Conservation (phyloP, 805 yeast species). For the Sungouiozyma intestinalis region DNA sequence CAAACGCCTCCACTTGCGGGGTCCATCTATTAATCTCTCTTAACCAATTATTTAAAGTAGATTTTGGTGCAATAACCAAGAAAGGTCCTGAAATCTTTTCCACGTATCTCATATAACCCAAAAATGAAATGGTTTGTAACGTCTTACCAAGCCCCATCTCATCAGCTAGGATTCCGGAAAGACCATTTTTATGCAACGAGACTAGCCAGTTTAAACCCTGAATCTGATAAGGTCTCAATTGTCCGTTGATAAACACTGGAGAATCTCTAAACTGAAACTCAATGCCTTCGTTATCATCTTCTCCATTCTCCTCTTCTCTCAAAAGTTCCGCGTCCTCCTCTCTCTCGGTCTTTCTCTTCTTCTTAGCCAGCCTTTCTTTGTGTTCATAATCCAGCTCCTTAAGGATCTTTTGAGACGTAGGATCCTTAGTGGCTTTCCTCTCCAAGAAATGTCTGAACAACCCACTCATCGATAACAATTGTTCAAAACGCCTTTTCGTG, state of each 20-base stretch:
- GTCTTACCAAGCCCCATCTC: constrained; percentile 85
- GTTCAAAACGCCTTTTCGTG: constrained; percentile 58
- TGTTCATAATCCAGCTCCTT: constrained; percentile 19
- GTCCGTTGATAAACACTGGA: constrained; percentile 63
- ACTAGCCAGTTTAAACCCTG: constrained; percentile 78
- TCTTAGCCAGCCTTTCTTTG: constrained; percentile 9
- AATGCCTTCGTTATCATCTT: constrained; percentile 12
- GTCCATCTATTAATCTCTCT: constrained; percentile 73
- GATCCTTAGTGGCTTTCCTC: constrained; percentile 52
- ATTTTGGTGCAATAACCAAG: constrained; percentile 67
- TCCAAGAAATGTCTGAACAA: constrained; percentile 61
- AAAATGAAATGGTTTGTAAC: constrained; percentile 64
- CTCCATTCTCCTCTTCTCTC: constrained; percentile 30
- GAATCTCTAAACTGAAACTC: constrained; percentile 60
- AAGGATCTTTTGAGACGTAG: constrained; percentile 44
- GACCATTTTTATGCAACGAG: constrained; percentile 54
- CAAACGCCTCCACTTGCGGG: constrained; percentile 62
- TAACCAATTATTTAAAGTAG: constrained; percentile 73
- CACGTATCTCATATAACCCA: constrained; percentile 60
- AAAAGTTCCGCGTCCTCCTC: constrained; percentile 73
- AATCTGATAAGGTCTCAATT: constrained; percentile 61
- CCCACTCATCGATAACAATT: constrained; percentile 53
- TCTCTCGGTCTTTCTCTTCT: constrained; percentile 63
- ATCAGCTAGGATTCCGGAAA: constrained; percentile 72
- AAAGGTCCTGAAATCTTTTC: constrained; percentile 60